Evolutionary conservation across 2,329 filamentous ascomycete genomes (phyloP).

Genomic region (Neocatenulostroma microsporum): DNA sequence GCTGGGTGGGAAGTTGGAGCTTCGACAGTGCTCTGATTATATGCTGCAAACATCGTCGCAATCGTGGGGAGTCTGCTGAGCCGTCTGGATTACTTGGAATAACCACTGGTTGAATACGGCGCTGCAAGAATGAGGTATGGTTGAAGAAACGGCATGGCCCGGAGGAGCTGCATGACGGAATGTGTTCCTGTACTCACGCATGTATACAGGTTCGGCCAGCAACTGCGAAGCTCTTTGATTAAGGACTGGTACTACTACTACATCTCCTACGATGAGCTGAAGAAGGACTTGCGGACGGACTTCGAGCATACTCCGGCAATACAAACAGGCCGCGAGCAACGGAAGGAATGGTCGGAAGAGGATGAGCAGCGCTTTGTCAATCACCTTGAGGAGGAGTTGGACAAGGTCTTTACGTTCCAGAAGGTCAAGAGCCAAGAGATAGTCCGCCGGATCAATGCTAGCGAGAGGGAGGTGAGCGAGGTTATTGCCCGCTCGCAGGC

Average conservation of each 20-base stretch:
- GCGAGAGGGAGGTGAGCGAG: constrained; percentile 81
- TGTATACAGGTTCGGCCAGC: constrained; percentile 87
- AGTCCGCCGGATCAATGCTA: constrained; percentile 75
- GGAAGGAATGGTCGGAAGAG: constrained; percentile 75
- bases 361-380: constrained; percentile 84
- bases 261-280: constrained; percentile 93
- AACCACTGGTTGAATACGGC: too few relatives aligned
- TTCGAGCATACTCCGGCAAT: constrained; percentile 48
- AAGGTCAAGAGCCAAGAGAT: constrained; percentile 97
- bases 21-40: too few relatives aligned
- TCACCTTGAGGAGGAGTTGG: constrained; percentile 81
- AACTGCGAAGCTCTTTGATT: constrained; percentile 90
- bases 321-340: constrained; percentile 29
- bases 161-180: too few relatives aligned
- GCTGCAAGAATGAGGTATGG: too few relatives aligned
- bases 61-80: too few relatives aligned
- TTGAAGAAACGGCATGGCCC: too few relatives aligned
- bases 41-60: too few relatives aligned
- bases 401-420: constrained; percentile 97
- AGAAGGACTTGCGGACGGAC: constrained; percentile 71
- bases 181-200: neutral
- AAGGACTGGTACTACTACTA: constrained; percentile 98
- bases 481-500: constrained; percentile 63
- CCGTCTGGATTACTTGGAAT: too few relatives aligned
- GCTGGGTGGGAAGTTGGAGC: too few relatives aligned